Base-by-base conservation (phyloP, 306 rosid species). In the Acacia confusa region DNA sequence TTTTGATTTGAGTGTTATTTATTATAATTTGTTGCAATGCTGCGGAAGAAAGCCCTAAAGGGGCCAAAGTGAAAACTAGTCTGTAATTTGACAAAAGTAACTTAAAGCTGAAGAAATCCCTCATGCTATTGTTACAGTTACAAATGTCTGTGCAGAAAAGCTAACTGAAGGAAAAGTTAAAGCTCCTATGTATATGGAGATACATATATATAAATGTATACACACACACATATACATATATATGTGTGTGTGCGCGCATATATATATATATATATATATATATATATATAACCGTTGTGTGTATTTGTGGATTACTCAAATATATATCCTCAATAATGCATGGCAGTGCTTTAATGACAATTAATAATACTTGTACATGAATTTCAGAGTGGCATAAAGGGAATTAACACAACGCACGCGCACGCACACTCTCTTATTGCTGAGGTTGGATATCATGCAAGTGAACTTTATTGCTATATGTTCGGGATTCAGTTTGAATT, bases 41-140 rank as follows among this genome's bases (percentile, higher is more conserved):
- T 27, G 71, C 48, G 61, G 43, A 72, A 63, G 73, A 72, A 28
- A 80, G 77, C 74, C 80, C 80, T 83, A 67, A 69, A 69, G 68
- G 25, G 32, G 41, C 28, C 70, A 60, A 78, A 32, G 71, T 32
- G 40, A 84, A 64, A 76, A 72, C 36, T 60, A 25, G 83, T 10
- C 40, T 28, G 43, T 57, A 76, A 61, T 71, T 48, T 58, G 43
- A 77, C 47, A 71, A 70, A 47, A 65, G 47, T 41, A 30, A 60
- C 81, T 65, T 77, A 78, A 82, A 85, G 85, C 78, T 38, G 75
- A 83, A 50, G 36, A 63, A 63, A 75, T 50, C 36, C 24, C 44
- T 28, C 43, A 16, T 3, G 47, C 8, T 25, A 1, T 24, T 53
- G 30, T 32, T 73, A 30, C 53, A 77, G 27, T 74, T 74, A 52